Evolutionary conservation across 108 stramenopile species (phyloP), one percentile per base, ranked within the genome.

Genomic region (Fragilariopsis cylindrus): DNA sequence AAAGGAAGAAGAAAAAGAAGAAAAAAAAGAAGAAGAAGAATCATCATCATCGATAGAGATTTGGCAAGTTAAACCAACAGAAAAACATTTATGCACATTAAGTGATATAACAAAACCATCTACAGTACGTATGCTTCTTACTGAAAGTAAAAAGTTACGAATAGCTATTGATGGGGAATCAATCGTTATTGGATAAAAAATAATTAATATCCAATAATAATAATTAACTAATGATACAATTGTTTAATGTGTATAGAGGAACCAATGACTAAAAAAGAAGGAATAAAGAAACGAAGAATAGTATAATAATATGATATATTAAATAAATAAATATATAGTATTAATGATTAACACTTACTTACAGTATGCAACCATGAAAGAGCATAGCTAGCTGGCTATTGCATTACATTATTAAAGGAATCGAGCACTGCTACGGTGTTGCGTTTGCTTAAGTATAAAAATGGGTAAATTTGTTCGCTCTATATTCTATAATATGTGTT

Each of bases 121-220:
- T 12, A 69, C 68, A 21, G 44, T 80, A 6, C 43, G 67, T 7
- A 48, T 80, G 69, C 74, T 73, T 21, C 70, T 80, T 21, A 70
- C 73, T 42, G 62, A 67, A 44, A 73, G 53, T 41, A 73, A 73
- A 69, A 65, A 73, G 57, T 47, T 80, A 30, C 47, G 70, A 69
- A 70, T 80, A 66, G 47, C 52, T 44, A 57, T 75, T 55, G 65
- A 71, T 75, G 79, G 74, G 3, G 73, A 80, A 65, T 71, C 65
- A 7, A 45, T 80, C 8, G 70, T 71, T 6, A 80, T 80, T 60
- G 73, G 79, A 48, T 80, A 75, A 44, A 71, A 57, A 2, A 49
- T 5, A 2, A 49, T 13, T 40, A 16, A 30, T 21, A 41, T 18
- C 53, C 53, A 21, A 19, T 19, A 69, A 69, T 18, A 70, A 3